phyloP scores from a whole-genome alignment of 2,329 filamentous ascomycete genomes.

The Monilinia laxa region DNA sequence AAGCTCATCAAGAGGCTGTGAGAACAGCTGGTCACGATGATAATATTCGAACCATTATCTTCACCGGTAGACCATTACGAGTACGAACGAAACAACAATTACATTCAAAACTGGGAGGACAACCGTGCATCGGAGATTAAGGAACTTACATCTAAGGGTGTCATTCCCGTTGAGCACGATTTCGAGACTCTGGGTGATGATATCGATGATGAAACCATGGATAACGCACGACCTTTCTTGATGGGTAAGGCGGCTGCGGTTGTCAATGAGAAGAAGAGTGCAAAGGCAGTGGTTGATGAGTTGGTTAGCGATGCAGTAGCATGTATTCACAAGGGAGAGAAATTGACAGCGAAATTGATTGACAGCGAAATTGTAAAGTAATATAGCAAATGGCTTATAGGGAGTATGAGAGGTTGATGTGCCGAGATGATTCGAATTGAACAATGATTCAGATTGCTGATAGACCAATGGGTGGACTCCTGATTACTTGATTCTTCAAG shows the following conservation, averaged over 20 bases:
- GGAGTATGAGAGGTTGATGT: neutral
- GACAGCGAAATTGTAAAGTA: slow-evolving; percentile 64
- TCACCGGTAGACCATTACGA: slow-evolving; percentile 91
- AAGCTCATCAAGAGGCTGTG: slow-evolving; percentile 93
- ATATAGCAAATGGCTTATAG: neutral
- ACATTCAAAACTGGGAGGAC: slow-evolving; percentile 91
- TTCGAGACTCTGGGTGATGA: slow-evolving; percentile 76
- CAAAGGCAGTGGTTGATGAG: slow-evolving; percentile 92
- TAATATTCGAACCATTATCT: slow-evolving; percentile 96
- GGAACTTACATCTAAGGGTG: slow-evolving; percentile 82
- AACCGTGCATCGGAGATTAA: slow-evolving; percentile 90
- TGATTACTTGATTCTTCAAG: neutral
- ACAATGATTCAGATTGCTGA: neutral
- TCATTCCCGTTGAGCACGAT: slow-evolving; percentile 92
- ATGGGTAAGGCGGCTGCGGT: slow-evolving; percentile 98
- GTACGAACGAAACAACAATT: slow-evolving; percentile 87
- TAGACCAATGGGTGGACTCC: neutral
- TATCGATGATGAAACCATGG: slow-evolving; percentile 77
- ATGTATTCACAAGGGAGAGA: slow-evolving; percentile 66
- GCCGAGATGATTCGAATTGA: no score
- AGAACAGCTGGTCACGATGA: slow-evolving; percentile 90
- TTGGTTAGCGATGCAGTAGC: slow-evolving; percentile 79
- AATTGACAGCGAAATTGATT: slow-evolving; percentile 68
- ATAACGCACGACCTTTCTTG: slow-evolving; percentile 84
- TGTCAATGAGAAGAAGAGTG: slow-evolving; percentile 86